Base-by-base conservation (phyloP, 495 filamentous ascomycete genomes). In the Pseudoneurospora amorphoporcata region DNA sequence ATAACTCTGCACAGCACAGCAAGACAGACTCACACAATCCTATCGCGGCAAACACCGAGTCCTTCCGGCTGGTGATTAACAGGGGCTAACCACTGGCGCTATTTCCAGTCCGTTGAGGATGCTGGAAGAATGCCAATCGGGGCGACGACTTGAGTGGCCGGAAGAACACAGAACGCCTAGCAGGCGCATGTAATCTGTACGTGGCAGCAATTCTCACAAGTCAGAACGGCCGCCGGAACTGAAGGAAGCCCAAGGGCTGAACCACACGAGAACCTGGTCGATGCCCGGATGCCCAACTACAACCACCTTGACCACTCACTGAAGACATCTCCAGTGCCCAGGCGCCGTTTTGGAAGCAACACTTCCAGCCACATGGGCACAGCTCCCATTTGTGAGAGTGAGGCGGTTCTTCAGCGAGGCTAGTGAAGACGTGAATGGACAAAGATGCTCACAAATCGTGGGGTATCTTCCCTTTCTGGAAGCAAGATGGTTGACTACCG, bases 231-330 rank as follows among this genome's bases (percentile, higher is more conserved):
- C 53, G 53, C 53, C 53, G 29, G 53, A 65, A 65, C 53, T 65
- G 53, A 43, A 65, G 29, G 53, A 65, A 65, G 53, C 53, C 53
- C 53, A 65, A 65, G 53, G 53, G 3, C 53, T 65, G 53, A 65
- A 65, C 53, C 12, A 32, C 23, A 35, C 53, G 29, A 35, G 53
- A 65, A 35, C 69, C 38, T 17, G 39, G 70, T 72, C 38, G 58
- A 77, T 79, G 77, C 71, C 73, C 73, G 23, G 73, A 32, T 77
- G 77, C 77, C 77, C 76, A 79, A 79, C 77, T 45, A 35, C 70
- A 74, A 73, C 75, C 68, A 65, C 14, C 7, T 37, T 14, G 53
- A 8, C 53, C 53, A 65, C 53, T 35, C 53, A 65, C 23, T 35
- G 53, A 65, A 35, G 29, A 17, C 10, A 65, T 65, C 53, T 3